Conservation (phyloP, 2,329 filamentous ascomycete genomes). For the Phialocephala subalpina region DNA sequence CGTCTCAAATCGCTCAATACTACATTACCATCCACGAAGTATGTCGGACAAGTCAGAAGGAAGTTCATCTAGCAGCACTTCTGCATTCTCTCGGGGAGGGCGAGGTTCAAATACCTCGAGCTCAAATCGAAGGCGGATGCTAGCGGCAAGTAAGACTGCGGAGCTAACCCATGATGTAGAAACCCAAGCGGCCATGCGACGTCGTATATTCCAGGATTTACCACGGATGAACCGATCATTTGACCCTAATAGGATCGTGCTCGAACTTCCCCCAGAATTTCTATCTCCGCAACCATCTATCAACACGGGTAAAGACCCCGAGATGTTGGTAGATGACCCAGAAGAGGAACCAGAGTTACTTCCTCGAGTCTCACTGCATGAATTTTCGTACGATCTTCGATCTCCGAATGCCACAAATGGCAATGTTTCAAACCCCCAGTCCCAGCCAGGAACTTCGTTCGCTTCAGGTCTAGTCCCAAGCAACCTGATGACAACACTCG, state of each 20-base stretch:
- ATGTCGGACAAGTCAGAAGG: not conserved
- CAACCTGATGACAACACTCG: not conserved
- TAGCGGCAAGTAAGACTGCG: not conserved
- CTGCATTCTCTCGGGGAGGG: not conserved
- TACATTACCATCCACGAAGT: not conserved
- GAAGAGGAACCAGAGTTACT: not conserved
- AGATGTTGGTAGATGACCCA: not conserved
- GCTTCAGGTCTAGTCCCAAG: constrained; percentile 1
- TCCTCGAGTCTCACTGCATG: not conserved
- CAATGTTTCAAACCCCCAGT: not conserved
- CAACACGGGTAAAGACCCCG: not conserved
- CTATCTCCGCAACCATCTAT: not conserved
- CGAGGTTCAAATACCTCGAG: not conserved
- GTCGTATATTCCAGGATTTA: constrained; percentile 4
- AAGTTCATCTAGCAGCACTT: not conserved
- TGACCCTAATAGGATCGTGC: constrained; percentile 17
- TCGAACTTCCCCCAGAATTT: constrained; percentile 4
- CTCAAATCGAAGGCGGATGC: not conserved
- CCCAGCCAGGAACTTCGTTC: not conserved
- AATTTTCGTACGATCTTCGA: not conserved
- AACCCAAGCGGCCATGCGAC: constrained; percentile 3
- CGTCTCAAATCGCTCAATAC: too few relatives aligned
- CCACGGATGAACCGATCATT: constrained; percentile 7
- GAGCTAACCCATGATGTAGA: not conserved
- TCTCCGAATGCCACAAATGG: not conserved